Base-by-base conservation (phyloP, 176 grass and related monocot genomes). In the Lolium perenne region DNA sequence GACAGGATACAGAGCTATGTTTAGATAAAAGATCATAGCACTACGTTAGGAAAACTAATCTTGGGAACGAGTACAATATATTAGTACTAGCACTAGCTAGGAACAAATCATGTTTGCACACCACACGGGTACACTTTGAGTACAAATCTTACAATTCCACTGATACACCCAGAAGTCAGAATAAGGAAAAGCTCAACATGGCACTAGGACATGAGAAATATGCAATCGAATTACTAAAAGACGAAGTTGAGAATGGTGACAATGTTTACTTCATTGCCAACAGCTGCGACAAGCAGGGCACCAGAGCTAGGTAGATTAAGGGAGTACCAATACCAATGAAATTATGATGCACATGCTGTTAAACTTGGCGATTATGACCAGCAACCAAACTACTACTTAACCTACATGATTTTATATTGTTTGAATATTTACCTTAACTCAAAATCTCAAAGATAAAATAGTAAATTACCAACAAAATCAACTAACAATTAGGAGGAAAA, bases 401-500 rank as follows among this genome's bases (percentile, higher is more conserved):
- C 18, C 18, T 59, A 59, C 57, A 59, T 59, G 20, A 10, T 21
- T 59, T n/a, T 59, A 2, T 3, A 59, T 59, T 9, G 17, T 59
- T 59, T 59, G 55, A n/a, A 58, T 58, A 58, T 1, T 58, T 58
- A 58, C 55, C 20, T 59, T 35, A 35, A 59, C 57, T n/a, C 57
- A 59, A 59, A 59, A 59, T 59, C 57, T 22, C 20, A 59, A 59
- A 59, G n/a, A 58, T 58, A 58, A 9, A 8, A 21, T 59, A 59
- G n/a, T n/a, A 59, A 20, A n/a, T 53, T 21, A 22, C 20, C 20
- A 59, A 59, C 21, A 59, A n/a, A 58, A 59, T 22, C 18, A 59
- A 59, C 57, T 22, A 59, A 59, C 20, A 59, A 59, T 59, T 59
- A 59, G 57, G 57, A 59, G 57, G 57, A 59, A 59, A 59, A 59